A percentile compares a stretch with the other conserved stretches of the same genome.
phyloP scores from a whole-genome alignment of 768 basidiomycete species.

The Serpula lacrymans region DNA sequence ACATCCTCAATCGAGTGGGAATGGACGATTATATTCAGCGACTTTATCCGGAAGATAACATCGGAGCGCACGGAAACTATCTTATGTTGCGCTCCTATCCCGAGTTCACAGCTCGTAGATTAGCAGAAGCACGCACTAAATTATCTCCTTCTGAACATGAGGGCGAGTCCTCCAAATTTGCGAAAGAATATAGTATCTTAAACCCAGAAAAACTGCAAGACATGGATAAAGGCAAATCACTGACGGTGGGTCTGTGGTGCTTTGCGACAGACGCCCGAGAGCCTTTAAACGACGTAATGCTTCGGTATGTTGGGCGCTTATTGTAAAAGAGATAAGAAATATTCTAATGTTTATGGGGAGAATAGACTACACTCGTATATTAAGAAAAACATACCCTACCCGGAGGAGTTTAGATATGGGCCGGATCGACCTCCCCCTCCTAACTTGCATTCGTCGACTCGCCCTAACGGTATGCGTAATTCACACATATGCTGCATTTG shows the following conservation, averaged over 20 bases:
- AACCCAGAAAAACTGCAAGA: slow-evolving; percentile 41
- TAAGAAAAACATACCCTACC: slow-evolving; percentile 64
- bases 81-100: slow-evolving; percentile 74
- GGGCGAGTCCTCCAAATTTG: slow-evolving; percentile 42
- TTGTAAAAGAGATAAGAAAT: neutral
- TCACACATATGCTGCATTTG: neutral
- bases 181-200: slow-evolving; percentile 41
- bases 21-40: slow-evolving; percentile 74
- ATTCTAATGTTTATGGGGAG: slow-evolving; percentile 1
- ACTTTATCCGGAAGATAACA: slow-evolving; percentile 75
- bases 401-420: slow-evolving; percentile 67
- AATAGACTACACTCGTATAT: slow-evolving; percentile 63
- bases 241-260: slow-evolving; percentile 75
- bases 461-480: slow-evolving; percentile 22
- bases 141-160: slow-evolving; percentile 21
- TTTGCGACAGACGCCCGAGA: slow-evolving; percentile 67
- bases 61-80: slow-evolving; percentile 56
- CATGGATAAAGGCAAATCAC: slow-evolving; percentile 52
- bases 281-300: slow-evolving; percentile 67
- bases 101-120: slow-evolving; percentile 53
- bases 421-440: slow-evolving; percentile 64
- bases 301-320: slow-evolving; percentile 43
- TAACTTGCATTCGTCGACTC: slow-evolving; percentile 35
- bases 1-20: slow-evolving; percentile 79
- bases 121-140: slow-evolving; percentile 32